Evolutionary conservation across 73 alveolate genomes (phyloP), one percentile per base, ranked within the genome.

Genomic region (Stentor roeselii): DNA sequence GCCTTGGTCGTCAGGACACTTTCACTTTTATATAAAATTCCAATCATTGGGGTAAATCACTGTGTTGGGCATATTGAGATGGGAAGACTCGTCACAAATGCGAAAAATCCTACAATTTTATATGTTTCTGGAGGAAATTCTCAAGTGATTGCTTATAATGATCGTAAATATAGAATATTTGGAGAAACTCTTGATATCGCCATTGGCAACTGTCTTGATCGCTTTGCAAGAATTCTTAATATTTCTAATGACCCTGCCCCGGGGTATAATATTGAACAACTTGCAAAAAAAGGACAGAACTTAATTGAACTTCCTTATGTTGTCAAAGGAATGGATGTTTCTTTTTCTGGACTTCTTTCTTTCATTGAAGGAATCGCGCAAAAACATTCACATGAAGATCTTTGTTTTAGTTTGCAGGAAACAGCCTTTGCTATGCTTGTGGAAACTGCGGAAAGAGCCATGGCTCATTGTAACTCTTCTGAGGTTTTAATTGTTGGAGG

Each of bases 101-200:
- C 97, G 6, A 86, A 92, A 60, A 95, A 97, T 87, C 99, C 99
- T 0, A 94, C 99, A 11, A 94, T 97, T 60, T 86, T 97, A 42
- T 97, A 97, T 90, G 99, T 97, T 27, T 92, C 98, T n/a, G 99
- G 99, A 58, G 99, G 99, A 35, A 97, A 97, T 84, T 96, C 99
- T 0, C 94, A 97, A 86, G 98, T 97, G 14, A 97, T 97, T 39
- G 99, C 99, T 3, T 97, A 96, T 90, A 83, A 94, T 58, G 93
- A 95, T 34, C 42, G 82, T 60, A 91, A 94, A 86, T 97, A 97
- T 85, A 91, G 99, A 91, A 95, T 97, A 36, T 97, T 97, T 86
- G 99, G 99, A 34, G 99, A 97, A 86, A 96, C 99, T 42, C 76
- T 97, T n/a, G 99, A 97, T 87, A 96, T 96, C 40, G 99, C 99